Conservation (phyloP, 2,329 filamentous ascomycete species). For the Alternaria sp. region DNA sequence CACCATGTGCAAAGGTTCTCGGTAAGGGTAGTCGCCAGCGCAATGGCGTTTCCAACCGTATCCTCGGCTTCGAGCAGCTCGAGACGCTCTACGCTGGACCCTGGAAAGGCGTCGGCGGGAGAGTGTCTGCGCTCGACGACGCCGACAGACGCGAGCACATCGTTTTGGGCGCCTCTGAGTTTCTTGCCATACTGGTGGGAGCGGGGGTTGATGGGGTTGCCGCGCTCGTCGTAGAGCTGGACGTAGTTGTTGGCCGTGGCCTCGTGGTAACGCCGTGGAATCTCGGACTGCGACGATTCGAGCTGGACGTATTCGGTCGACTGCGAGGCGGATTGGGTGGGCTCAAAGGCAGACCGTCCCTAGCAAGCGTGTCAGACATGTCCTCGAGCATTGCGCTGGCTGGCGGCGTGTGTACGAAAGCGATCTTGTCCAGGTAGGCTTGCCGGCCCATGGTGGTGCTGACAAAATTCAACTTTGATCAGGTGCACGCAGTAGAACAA, state of each 20-base stretch:
- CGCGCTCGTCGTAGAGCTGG: conserved; percentile 56
- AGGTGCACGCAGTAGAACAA: background rate
- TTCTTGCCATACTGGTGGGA: conserved; percentile 51
- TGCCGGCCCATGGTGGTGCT: conserved; percentile 44
- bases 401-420: conserved; percentile 39
- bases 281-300: conserved; percentile 32
- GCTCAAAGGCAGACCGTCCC: conserved; percentile 54
- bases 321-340: conserved; percentile 32
- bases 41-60: conserved; percentile 35
- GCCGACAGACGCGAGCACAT: conserved; percentile 57
- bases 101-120: conserved; percentile 36
- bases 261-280: conserved; percentile 33
- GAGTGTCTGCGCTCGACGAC: conserved; percentile 54
- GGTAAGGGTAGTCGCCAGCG: conserved; percentile 32
- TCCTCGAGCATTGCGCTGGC: background rate
- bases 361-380: conserved; percentile 32
- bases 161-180: conserved; percentile 57
- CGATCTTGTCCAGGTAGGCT: conserved; percentile 50
- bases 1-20: conserved; percentile 47
- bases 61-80: conserved; percentile 44
- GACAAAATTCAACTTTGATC: background rate
- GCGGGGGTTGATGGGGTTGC: conserved; percentile 54
- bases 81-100: conserved; percentile 38
- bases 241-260: conserved; percentile 37
- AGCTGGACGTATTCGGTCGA: conserved; percentile 42